Evolutionary conservation across 768 basidiomycete species (phyloP), one percentile per base, ranked within the genome.

Genomic region (Suillus spraguei): DNA sequence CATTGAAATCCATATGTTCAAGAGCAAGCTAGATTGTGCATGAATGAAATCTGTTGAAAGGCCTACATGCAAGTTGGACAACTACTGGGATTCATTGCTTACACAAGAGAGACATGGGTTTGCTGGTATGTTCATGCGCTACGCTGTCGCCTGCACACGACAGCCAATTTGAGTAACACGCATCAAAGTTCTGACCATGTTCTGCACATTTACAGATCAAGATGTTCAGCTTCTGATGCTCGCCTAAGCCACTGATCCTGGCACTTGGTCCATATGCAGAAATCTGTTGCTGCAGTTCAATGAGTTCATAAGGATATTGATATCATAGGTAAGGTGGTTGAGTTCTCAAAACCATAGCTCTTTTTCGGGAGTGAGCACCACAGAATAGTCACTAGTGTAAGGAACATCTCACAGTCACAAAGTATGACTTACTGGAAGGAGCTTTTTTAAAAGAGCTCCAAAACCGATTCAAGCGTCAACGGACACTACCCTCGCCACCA

Each of bases 41-140:
- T 32, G 58, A 52, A 60, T 14, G 47, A 17, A 36, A 64, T 32
- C 17, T 60, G 28, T 4, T 36, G 41, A 20, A 38, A 32, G 50
- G 22, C 9, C 20, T 8, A 13, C 1, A 20, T 17, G 20, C 0
- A 32, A 35, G 20, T 11, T 9, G 66, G 17, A 38, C 13, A 71
- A 82, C 70, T 66, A 84, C 84, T 75, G 75, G 39, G 82, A 81
- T 67, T 85, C 84, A 58, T 85, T 83, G 0, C 83, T 84, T 10
- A 83, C 83, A 70, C 83, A 84, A 66, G 78, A 78, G 13, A 73
- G 75, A 24, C 70, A 61, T n/a, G 69, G 73, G 38, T 77, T 71
- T 0, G 72, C 69, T 22, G 74, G 67, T 65, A 80, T 62, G 28
- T 65, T 69, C 50, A 85, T 59, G 8, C 68, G 65, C 24, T 71